Evolutionary conservation across 176 grass and related monocot genomes (phyloP).

Genomic region (Tillandsia fasciculata): DNA sequence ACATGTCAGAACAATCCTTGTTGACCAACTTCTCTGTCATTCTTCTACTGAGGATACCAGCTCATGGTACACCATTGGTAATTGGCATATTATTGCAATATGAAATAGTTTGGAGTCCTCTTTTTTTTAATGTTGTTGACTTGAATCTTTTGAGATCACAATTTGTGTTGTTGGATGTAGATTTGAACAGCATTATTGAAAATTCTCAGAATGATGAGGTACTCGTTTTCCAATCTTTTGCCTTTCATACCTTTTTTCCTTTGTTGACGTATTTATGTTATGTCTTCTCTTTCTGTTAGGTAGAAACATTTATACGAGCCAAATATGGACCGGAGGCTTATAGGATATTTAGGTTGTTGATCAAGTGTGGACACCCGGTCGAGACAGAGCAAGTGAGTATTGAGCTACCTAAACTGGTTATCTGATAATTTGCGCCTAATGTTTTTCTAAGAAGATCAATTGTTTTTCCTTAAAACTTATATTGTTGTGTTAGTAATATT

Average conservation of each 20-base stretch:
- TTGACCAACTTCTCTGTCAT: slow-evolving; percentile 43
- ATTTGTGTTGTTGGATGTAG: slow-evolving; percentile 36
- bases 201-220: slow-evolving; percentile 77
- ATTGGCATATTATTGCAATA: not conserved
- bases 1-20: slow-evolving; percentile 53
- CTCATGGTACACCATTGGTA: slow-evolving; percentile 53
- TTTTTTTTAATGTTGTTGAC: not conserved
- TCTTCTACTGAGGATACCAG: slow-evolving; percentile 32
- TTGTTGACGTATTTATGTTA: not conserved
- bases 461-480: not conserved
- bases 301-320: slow-evolving; percentile 65
- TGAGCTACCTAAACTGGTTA: slow-evolving; percentile 3
- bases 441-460: not conserved
- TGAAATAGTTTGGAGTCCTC: not conserved
- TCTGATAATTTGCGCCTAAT: not conserved
- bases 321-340: slow-evolving; percentile 69
- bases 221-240: slow-evolving; percentile 10
- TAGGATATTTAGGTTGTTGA: slow-evolving; percentile 70
- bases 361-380: slow-evolving; percentile 24
- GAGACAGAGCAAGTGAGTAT: slow-evolving; percentile 71
- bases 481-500: not conserved
- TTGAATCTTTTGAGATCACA: slow-evolving; percentile 12
- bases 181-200: slow-evolving; percentile 54
- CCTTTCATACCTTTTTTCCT: slow-evolving; percentile 10
- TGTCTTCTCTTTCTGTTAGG: slow-evolving; percentile 35